These are phyloP conservation scores for Paramecium tetraurelia DNA, from an alignment of 73 alveolate genomes.

Conservation along the genomic window DNA sequence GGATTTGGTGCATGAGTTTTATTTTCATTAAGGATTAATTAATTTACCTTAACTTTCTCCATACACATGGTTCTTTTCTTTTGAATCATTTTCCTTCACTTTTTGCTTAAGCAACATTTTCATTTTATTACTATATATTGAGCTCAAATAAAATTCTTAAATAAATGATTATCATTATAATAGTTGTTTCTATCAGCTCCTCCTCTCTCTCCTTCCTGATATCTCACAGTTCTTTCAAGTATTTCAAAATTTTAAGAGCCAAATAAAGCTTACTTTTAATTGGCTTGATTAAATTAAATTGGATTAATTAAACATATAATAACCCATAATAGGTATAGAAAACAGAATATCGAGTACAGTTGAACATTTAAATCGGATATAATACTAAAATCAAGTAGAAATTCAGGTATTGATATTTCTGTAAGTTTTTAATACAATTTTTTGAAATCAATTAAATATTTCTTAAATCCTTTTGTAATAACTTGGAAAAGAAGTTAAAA, in stretches of 20 bases:
- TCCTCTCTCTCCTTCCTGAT: not conserved
- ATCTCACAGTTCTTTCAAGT: not conserved
- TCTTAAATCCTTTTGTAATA: too few relatives aligned
- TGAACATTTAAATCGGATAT: not conserved
- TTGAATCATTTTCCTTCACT: not conserved
- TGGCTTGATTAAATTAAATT: not conserved
- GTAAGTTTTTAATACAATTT: not conserved
- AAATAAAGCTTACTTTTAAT: not conserved
- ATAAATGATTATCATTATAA: not conserved
- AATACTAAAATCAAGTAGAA: not conserved
- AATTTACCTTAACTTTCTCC: not conserved
- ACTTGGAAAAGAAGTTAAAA: too few relatives aligned
- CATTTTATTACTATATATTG: not conserved
- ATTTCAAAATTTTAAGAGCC: not conserved
- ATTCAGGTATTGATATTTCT: not conserved
- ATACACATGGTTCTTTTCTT: not conserved
- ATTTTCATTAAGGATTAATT: not conserved
- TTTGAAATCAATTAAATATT: too few relatives aligned
- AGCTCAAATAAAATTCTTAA: not conserved
- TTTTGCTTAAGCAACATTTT: not conserved
- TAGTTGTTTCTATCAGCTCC: not conserved
- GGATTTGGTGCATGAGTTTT: slow-evolving; percentile 71
- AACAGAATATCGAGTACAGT: not conserved
- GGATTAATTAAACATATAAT: not conserved
- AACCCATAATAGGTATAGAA: not conserved